Conservation (phyloP, 2,329 filamentous ascomycete genomes). For the Pyricularia sp. region DNA sequence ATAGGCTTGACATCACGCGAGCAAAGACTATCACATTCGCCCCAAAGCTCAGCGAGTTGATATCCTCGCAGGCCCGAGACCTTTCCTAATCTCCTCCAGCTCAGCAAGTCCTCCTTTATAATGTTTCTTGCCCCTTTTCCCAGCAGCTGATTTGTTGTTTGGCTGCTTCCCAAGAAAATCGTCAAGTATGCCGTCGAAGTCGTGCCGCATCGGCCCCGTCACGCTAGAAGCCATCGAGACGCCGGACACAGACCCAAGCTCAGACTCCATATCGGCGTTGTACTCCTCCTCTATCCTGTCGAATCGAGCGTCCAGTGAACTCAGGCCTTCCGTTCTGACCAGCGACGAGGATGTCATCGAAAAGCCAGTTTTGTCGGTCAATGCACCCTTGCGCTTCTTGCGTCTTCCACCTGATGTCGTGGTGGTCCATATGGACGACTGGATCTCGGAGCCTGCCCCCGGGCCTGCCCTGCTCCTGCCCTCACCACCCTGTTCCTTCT, state of each 20-base stretch:
- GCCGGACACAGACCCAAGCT: slow-evolving; percentile 47
- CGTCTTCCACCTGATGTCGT: slow-evolving; percentile 70
- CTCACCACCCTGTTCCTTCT: slow-evolving; percentile 59
- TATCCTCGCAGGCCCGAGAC: slow-evolving; percentile 67
- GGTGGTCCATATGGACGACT: slow-evolving; percentile 63
- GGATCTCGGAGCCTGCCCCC: slow-evolving; percentile 46
- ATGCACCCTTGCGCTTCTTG: slow-evolving; percentile 92
- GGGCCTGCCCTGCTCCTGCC: slow-evolving; percentile 18
- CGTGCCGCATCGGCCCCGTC: slow-evolving; percentile 56
- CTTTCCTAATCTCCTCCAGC: slow-evolving; percentile 79
- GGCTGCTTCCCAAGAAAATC: slow-evolving; percentile 76
- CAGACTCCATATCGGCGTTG: slow-evolving; percentile 34
- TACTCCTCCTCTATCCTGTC: slow-evolving; percentile 82
- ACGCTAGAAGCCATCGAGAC: slow-evolving; percentile 58
- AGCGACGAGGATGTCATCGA: slow-evolving; percentile 99
- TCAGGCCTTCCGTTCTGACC: slow-evolving; percentile 76
- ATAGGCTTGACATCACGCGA: neutral
- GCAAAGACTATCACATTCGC: neutral
- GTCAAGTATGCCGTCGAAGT: slow-evolving; percentile 88
- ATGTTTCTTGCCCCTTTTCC: slow-evolving; percentile 69
- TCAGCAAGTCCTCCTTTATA: slow-evolving; percentile 71
- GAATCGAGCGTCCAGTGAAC: slow-evolving; percentile 80
- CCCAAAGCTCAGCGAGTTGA: neutral
- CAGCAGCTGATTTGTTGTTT: slow-evolving; percentile 30
- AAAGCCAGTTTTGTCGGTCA: slow-evolving; percentile 81